These are phyloP conservation scores for Coemansia sp. DNA, from an alignment of 192 early-diverging fungal genomes.

Conservation along the genomic window DNA sequence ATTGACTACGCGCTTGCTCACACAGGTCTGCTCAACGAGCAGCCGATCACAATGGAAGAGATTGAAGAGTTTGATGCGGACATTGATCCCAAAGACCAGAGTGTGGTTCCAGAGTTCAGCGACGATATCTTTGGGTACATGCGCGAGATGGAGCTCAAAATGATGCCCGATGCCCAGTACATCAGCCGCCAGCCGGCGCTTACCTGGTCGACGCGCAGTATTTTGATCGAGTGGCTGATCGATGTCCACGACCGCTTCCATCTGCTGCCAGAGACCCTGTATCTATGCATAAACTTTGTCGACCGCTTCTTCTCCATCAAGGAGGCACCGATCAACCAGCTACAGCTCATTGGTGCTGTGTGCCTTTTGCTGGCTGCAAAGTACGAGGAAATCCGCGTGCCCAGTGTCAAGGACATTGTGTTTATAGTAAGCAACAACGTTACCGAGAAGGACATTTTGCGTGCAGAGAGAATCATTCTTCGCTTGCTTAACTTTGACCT, in stretches of 20 bases:
- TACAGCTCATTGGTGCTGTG: conserved; percentile 56
- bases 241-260: conserved; percentile 57
- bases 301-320: conserved; percentile 58
- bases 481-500: conserved; percentile 56
- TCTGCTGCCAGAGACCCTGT: conserved; percentile 59
- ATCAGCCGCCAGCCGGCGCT: conserved; percentile 47
- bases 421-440: conserved; percentile 52
- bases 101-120: conserved; percentile 57
- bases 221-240: conserved; percentile 59
- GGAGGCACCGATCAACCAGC: conserved; percentile 45
- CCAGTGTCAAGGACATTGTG: conserved; percentile 51
- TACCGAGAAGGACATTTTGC: conserved; percentile 42
- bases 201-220: conserved; percentile 50
- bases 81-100: conserved; percentile 38
- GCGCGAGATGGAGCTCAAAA: conserved; percentile 56
- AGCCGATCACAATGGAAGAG: conserved; percentile 29
- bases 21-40: conserved; percentile 35
- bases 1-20: conserved; percentile 44
- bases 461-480: conserved; percentile 58
- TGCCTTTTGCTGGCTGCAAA: conserved; percentile 56
- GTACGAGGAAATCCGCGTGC: conserved; percentile 57
- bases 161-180: conserved; percentile 55
- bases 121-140: conserved; percentile 63
- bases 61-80: conserved; percentile 56
- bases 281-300: conserved; percentile 55